Conservation (phyloP, 2,329 filamentous ascomycete genomes). For the Ceratocystis cacaofunesta region DNA sequence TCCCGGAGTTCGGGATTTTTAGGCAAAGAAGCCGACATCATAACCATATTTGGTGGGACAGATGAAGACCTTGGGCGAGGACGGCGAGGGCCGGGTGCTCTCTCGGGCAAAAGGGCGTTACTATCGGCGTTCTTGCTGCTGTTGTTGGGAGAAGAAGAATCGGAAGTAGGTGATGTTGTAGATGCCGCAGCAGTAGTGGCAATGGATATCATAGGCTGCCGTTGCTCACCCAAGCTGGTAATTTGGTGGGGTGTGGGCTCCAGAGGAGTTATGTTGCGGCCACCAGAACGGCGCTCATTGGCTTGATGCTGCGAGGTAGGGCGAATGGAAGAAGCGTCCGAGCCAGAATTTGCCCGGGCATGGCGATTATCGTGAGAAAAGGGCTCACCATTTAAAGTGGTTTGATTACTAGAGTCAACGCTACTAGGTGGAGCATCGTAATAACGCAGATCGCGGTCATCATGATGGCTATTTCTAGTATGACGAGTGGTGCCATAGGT, state of each 20-base stretch:
- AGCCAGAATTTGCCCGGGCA: not conserved
- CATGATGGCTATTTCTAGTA: not conserved
- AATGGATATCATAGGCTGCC: conserved; percentile 4
- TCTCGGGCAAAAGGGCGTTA: conserved; percentile 7
- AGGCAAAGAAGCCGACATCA: conserved; percentile 11
- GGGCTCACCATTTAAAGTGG: not conserved
- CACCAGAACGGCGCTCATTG: conserved; percentile 10
- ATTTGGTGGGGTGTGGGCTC: conserved; percentile 14
- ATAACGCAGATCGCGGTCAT: not conserved
- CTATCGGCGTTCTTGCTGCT: not conserved
- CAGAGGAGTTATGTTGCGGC: conserved; percentile 14
- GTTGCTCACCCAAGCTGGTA: conserved; percentile 2
- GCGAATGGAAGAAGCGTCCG: not conserved
- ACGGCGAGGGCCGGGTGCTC: conserved; percentile 4
- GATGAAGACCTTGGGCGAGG: conserved; percentile 22
- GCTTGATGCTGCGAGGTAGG: not conserved
- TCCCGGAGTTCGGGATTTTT: conserved; percentile 30
- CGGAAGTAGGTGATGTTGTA: not conserved
- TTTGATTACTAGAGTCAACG: too few species aligned
- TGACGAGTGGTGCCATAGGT: not conserved
- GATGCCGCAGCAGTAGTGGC: not conserved
- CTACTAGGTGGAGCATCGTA: not conserved
- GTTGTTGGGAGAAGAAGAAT: not conserved
- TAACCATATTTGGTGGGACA: conserved; percentile 23
- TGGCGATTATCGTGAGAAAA: not conserved